Evolutionary conservation across 2,329 filamentous ascomycete genomes (phyloP).

Genomic region (Sporothrix mexicana): DNA sequence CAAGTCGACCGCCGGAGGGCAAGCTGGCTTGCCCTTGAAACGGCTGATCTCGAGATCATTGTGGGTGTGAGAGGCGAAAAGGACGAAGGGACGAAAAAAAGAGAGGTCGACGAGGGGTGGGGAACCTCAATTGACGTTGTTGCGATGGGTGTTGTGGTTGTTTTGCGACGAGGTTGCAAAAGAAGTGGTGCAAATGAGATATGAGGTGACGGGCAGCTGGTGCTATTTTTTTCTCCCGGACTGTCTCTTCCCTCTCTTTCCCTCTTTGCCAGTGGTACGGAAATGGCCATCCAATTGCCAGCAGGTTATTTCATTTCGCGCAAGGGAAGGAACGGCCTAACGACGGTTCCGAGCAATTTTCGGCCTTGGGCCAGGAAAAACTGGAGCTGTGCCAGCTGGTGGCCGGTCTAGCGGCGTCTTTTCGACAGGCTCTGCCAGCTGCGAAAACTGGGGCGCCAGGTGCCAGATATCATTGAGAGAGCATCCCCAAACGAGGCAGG

Average conservation of each 20-base stretch:
- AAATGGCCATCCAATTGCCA: constrained; percentile 43
- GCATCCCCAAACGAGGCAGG: neutral
- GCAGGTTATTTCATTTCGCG: constrained; percentile 40
- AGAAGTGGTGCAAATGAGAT: constrained; percentile 27
- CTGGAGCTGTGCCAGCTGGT: constrained; percentile 34
- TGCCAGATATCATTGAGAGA: neutral
- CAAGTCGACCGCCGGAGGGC: constrained; percentile 62
- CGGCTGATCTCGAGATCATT: constrained; percentile 67
- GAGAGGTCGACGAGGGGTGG: constrained; percentile 27
- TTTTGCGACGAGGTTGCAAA: constrained; percentile 29
- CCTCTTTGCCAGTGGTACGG: constrained; percentile 11
- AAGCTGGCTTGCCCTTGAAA: constrained; percentile 64
- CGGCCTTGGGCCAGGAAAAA: constrained; percentile 35
- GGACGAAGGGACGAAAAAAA: constrained; percentile 51
- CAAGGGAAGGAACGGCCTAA: constrained; percentile 31
- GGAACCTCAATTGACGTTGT: constrained; percentile 58
- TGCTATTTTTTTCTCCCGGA: constrained; percentile 35
- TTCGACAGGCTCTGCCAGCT: constrained; percentile 25
- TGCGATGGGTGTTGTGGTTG: constrained; percentile 17
- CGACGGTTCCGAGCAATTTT: constrained; percentile 41
- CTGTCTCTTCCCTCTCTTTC: no score
- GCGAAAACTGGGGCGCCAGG: neutral
- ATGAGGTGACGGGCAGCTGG: constrained; percentile 30
- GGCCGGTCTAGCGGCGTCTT: constrained; percentile 10
- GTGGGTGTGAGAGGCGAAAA: constrained; percentile 34